A percentile compares a stretch with the other conserved stretches of the same genome.
Conservation (phyloP, 371 early-diverging fungal genomes). For the Rhizopus microsporus region DNA sequence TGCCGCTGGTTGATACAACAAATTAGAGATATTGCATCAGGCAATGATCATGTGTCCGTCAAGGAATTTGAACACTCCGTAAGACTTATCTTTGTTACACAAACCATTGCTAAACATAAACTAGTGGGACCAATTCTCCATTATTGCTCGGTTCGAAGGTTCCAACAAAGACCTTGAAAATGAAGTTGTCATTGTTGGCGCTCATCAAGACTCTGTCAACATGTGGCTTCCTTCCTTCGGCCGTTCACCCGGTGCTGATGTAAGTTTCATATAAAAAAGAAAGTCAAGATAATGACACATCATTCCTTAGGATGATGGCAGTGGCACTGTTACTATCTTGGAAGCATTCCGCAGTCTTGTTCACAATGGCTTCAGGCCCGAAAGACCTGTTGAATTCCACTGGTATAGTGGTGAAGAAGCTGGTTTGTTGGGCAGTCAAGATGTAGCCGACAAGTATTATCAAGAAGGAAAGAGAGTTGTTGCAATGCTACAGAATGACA, state of each 20-base stretch:
- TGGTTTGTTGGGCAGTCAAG: slow-evolving; percentile 91
- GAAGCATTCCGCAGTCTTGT: slow-evolving; percentile 83
- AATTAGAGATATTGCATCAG: slow-evolving; percentile 52
- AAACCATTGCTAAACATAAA: neutral
- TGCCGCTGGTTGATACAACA: slow-evolving; percentile 77
- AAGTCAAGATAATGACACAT: neutral
- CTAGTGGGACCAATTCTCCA: slow-evolving; percentile 53
- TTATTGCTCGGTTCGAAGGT: slow-evolving; percentile 72
- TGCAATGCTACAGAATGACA: slow-evolving; percentile 77
- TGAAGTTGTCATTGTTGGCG: slow-evolving; percentile 80
- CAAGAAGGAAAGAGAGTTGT: slow-evolving; percentile 57
- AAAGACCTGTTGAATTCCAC: slow-evolving; percentile 91
- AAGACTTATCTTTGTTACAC: slow-evolving; percentile 7
- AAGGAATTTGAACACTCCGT: slow-evolving; percentile 70
- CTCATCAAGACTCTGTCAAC: slow-evolving; percentile 93
- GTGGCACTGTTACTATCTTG: slow-evolving; percentile 86
- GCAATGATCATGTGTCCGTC: slow-evolving; percentile 65
- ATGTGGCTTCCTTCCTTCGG: slow-evolving; percentile 83
- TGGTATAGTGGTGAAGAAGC: slow-evolving; percentile 93
- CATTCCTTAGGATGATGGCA: slow-evolving; percentile 76
- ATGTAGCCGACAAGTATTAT: slow-evolving; percentile 72
- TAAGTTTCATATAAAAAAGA: slow-evolving; percentile 15
- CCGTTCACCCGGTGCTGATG: slow-evolving; percentile 83
- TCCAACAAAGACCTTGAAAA: slow-evolving; percentile 47
- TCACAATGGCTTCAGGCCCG: slow-evolving; percentile 69